These are phyloP conservation scores for Phytophthora agathidicida DNA, from an alignment of 352 stramenopile species.

Conservation along the genomic window DNA sequence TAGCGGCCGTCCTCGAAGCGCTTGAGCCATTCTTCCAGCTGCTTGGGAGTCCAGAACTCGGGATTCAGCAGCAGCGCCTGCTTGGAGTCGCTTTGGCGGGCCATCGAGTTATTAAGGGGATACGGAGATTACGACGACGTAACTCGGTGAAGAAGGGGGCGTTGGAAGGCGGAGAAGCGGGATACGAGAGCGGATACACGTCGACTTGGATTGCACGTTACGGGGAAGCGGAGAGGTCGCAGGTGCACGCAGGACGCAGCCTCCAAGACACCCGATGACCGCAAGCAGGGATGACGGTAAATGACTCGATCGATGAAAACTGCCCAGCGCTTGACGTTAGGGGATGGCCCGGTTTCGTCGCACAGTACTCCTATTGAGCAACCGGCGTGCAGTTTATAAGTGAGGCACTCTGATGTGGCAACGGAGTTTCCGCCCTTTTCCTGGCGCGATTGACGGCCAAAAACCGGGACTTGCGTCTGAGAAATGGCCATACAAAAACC, in stretches of 20 bases:
- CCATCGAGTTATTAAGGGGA: slow-evolving; percentile 73
- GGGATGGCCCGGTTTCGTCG: slow-evolving; percentile 9
- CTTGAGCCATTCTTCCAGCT: slow-evolving; percentile 79
- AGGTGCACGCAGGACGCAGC: slow-evolving; percentile 3
- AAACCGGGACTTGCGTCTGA: neutral
- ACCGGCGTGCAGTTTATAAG: neutral
- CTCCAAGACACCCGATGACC: slow-evolving; percentile 4
- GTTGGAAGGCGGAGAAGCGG: slow-evolving; percentile 4
- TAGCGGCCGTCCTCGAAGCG: slow-evolving; percentile 82
- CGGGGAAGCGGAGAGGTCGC: neutral
- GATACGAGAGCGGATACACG: slow-evolving; percentile 5
- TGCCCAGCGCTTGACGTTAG: slow-evolving; percentile 18
- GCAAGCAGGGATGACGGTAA: slow-evolving; percentile 17
- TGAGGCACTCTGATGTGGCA: slow-evolving; percentile 5
- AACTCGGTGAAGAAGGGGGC: slow-evolving; percentile 1
- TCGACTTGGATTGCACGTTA: neutral
- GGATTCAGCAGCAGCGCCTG: slow-evolving; percentile 80
- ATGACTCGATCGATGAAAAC: slow-evolving; percentile 25
- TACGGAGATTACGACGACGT: neutral
- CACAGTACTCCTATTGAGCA: slow-evolving; percentile 5
- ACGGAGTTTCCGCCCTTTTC: slow-evolving; percentile 12
- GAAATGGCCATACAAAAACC: slow-evolving; percentile 12
- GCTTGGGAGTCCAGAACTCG: slow-evolving; percentile 80
- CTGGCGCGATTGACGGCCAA: slow-evolving; percentile 4
- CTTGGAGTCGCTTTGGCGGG: slow-evolving; percentile 55